Percentiles rank a stretch among this genome's conserved stretches.
Evolutionary conservation across 139 green algal species (phyloP).

Genomic region (Microglena sp.): DNA sequence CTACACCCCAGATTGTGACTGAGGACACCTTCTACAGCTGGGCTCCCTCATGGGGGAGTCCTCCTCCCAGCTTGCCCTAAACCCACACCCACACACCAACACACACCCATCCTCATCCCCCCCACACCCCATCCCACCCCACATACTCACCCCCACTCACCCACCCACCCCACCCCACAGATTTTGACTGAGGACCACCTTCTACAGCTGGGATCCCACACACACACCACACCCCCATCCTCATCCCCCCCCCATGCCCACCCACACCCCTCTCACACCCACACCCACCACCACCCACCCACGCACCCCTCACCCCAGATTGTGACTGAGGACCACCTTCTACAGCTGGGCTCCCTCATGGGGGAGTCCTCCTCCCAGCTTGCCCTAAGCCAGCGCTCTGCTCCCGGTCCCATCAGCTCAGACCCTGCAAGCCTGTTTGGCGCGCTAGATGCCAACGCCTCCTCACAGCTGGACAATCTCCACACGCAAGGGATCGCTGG

Average conservation of each 20-base stretch:
- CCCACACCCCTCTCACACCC: too few relatives aligned
- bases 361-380: conserved; percentile 27
- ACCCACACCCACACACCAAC: conserved; percentile 17
- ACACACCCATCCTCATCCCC: too few relatives aligned
- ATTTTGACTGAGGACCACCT: too few relatives aligned
- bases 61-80: conserved; percentile 11
- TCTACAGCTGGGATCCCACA: too few relatives aligned
- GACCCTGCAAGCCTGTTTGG: conserved; percentile 31
- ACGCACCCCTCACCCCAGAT: not conserved
- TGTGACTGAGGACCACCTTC: conserved; percentile 38
- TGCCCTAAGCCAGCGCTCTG: conserved; percentile 8
- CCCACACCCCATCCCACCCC: too few relatives aligned
- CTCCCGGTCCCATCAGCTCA: conserved; percentile 19
- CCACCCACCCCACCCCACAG: too few relatives aligned
- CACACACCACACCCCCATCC: too few relatives aligned
- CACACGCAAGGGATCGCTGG: too few relatives aligned
- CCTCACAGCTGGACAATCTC: too few relatives aligned
- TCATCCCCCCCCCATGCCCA: too few relatives aligned
- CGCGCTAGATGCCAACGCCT: conserved; percentile 8
- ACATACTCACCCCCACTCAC: not conserved
- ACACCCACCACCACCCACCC: too few relatives aligned
- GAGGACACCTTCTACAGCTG: conserved; percentile 61
- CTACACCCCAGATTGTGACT: not conserved
- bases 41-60: conserved; percentile 38
- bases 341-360: conserved; percentile 51